Evolutionary conservation across 805 yeast species (phyloP).

Genomic region (Saccharomycopsis sp.): DNA sequence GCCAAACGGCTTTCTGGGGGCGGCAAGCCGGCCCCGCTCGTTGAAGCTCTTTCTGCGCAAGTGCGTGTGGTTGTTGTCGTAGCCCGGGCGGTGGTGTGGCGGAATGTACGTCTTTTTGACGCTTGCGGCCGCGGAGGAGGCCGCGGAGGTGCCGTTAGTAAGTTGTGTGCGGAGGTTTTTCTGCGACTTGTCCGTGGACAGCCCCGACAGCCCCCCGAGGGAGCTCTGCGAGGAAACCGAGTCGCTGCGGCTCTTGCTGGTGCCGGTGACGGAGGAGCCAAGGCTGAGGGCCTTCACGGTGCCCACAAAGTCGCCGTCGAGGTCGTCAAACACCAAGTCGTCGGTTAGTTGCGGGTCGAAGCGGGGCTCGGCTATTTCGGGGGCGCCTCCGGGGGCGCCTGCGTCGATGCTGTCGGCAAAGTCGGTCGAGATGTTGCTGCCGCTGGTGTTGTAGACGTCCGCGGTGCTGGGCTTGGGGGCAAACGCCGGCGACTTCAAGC

Average conservation of each 20-base stretch:
- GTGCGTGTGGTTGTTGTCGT: slow-evolving; percentile 8
- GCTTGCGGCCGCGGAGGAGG: slow-evolving; percentile 1
- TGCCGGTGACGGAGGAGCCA: not conserved
- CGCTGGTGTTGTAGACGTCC: slow-evolving; percentile 9
- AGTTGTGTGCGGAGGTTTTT: not conserved
- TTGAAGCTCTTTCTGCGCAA: slow-evolving; percentile 3
- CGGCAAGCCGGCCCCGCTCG: not conserved
- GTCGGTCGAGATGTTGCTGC: not conserved
- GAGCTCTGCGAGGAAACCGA: slow-evolving; percentile 1
- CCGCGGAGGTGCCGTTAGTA: not conserved
- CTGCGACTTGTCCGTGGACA: not conserved
- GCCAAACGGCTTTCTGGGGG: not conserved
- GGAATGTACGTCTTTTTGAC: slow-evolving; percentile 12
- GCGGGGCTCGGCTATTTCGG: too few relatives aligned
- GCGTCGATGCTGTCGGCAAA: not conserved
- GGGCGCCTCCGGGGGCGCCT: not conserved
- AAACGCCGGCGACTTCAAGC: slow-evolving; percentile 20
- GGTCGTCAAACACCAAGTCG: slow-evolving; percentile 32
- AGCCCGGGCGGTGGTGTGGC: slow-evolving; percentile 21
- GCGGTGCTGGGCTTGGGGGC: slow-evolving; percentile 17
- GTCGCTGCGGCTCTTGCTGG: slow-evolving; percentile 2
- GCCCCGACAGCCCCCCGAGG: slow-evolving; percentile 1
- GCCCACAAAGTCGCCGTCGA: slow-evolving; percentile 27
- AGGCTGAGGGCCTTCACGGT: slow-evolving; percentile 4
- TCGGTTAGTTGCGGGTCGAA: slow-evolving; percentile 36